Base-by-base conservation (phyloP, 1,284 basidiomycete genomes). In the Ustilago nuda region DNA sequence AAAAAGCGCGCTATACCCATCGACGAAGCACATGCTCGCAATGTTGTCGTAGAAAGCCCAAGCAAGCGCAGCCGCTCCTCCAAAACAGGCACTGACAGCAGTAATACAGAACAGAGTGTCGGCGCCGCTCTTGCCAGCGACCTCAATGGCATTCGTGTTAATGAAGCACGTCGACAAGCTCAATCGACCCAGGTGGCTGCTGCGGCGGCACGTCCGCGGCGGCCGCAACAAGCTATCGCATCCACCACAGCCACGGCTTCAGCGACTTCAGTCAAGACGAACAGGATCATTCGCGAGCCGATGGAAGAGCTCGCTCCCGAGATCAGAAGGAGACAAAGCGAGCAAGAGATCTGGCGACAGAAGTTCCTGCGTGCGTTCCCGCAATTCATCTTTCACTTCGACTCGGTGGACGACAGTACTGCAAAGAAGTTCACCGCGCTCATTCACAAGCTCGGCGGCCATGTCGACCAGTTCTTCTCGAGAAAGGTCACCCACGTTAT, bases 381-480 rank as follows among this genome's bases (percentile, higher is more conserved):
- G 30, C 75, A 63, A 59, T 83, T 85, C 56, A 76, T 79, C 62
- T 84, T 85, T 41, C 82, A 85, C 53, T 79, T 85, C 32, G 84
- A 85, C 57, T 72, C 72, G 27, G 72, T 84, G 51, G 83, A 84
- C 39, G 67, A 70, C 15, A 45, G 58, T 37, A 78, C 63, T 3
- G 77, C 57, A 23, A 59, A 56, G 17, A 66, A 64, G 41, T 64
- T 80, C 30, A 75, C 66, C 46, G 36, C 37, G 6, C 60, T 72
- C 43, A 83, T 84, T 43, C 66, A 69, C 13, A 65, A 79, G 51
- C 75, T 85, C 11, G 83, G 82, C 52, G 83, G 79, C 19, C 56
- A 66, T 3, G 77, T 84, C 11, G 84, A 84, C n/a, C 78, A 80
- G 8, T 85, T 85, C 75, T 85, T 85, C 56, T 84, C 82, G 8